Evolutionary conservation across 179 eudicot genomes (phyloP), one percentile per base, ranked within the genome.

Genomic region (Camellia oleifera): DNA sequence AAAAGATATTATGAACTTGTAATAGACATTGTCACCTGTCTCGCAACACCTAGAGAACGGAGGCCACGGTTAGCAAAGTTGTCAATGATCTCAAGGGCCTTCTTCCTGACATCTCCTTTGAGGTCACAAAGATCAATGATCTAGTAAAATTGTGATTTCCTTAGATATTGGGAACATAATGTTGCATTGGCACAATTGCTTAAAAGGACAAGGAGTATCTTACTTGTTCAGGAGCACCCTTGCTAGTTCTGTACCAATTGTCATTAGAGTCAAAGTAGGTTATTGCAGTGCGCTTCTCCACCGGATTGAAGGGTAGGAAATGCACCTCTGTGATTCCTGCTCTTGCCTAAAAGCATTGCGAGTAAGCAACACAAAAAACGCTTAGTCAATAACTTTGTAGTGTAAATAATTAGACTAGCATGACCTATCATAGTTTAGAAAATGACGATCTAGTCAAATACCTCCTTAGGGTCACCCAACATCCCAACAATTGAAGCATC

Each of bases 31-130:
- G 60, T 57, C 57, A 92, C 97, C 90, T 93, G 98, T 82, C 90
- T 82, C 11, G 91, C 90, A 79, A 93, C 82, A 40, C 84, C 97
- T 69, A 93, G 85, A 50, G 97, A 91, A 74, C 97, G 88, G 13
- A 93, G 94, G 8, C 97, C 97, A 54, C 97, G 92, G 48, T 90
- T 84, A 58, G 97, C 97, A 68, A 79, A 93, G 14, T 80, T 73
- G 76, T 87, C 97, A 74, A 93, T 93, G 61, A 91, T 85, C 2
- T 64, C 81, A 71, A 84, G 94, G 26, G 92, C 92, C 80, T 78
- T 90, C 81, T 89, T 93, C 77, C 14, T 32, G 6, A 65, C 72
- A 42, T 87, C 94, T 2, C 90, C 94, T 70, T 88, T 88, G 17
- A 90, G 92, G 5, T 82, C 60, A 61, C 94, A 90, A 26, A 93